These are phyloP conservation scores for Ascochyta rabiei DNA, from an alignment of 2,329 filamentous ascomycete genomes.

Conservation along the genomic window DNA sequence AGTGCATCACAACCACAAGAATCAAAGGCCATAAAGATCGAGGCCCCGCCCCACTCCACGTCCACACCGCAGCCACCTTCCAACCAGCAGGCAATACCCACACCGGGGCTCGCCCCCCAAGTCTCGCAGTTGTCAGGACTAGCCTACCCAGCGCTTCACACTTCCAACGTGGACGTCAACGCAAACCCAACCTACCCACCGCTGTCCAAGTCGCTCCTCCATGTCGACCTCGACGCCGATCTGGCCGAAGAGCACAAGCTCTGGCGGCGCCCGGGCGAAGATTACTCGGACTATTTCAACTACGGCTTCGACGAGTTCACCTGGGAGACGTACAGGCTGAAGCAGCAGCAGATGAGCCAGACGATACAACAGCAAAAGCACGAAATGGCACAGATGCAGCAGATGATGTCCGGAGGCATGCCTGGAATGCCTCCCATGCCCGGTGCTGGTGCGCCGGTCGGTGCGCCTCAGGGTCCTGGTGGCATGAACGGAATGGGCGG, in stretches of 20 bases:
- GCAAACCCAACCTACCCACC: slow-evolving; percentile 78
- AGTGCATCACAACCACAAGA: slow-evolving; percentile 35
- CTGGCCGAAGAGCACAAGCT: slow-evolving; percentile 78
- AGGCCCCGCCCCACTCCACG: slow-evolving; percentile 38
- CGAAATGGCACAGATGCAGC: slow-evolving; percentile 65
- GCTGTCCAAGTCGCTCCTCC: slow-evolving; percentile 74
- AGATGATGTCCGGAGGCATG: slow-evolving; percentile 56
- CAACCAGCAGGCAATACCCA: slow-evolving; percentile 15
- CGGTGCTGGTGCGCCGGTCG: slow-evolving; percentile 26
- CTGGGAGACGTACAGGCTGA: slow-evolving; percentile 91
- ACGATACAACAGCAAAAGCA: slow-evolving; percentile 84
- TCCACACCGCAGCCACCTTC: slow-evolving; percentile 24
- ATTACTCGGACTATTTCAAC: slow-evolving; percentile 97
- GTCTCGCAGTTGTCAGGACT: slow-evolving; percentile 36
- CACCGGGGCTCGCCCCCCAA: slow-evolving; percentile 31
- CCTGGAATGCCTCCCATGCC: slow-evolving; percentile 33
- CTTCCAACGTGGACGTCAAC: slow-evolving; percentile 84
- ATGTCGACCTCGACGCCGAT: slow-evolving; percentile 59
- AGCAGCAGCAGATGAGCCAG: slow-evolving; percentile 78
- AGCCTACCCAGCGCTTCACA: slow-evolving; percentile 67
- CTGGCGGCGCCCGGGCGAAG: slow-evolving; percentile 92
- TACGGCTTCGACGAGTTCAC: slow-evolving; percentile 99
- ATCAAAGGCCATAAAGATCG: slow-evolving; percentile 48
- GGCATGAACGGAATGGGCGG: slow-evolving; percentile 30
- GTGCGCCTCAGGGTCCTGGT: slow-evolving; percentile 40